Evolutionary conservation across 768 basidiomycete species (phyloP).

Genomic region (Fomitopsis serialis): DNA sequence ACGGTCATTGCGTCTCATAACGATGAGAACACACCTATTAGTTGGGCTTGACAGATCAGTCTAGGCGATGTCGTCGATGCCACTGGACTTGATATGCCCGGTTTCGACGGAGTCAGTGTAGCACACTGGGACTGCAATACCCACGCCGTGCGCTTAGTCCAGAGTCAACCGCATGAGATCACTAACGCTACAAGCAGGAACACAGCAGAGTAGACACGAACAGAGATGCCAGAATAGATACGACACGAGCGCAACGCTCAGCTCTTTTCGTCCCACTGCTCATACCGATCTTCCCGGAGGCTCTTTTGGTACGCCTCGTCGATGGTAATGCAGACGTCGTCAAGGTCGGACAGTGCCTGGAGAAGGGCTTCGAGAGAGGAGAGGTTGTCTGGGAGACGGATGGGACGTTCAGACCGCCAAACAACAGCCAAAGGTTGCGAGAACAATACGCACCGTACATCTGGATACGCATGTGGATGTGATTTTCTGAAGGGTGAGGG

Average conservation of each 20-base stretch:
- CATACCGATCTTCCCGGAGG: slow-evolving; percentile 47
- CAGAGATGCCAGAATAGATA: background rate
- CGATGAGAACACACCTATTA: too few species aligned
- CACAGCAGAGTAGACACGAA: too few species aligned
- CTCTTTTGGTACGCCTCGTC: slow-evolving; percentile 64
- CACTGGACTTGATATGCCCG: too few species aligned
- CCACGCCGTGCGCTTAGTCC: background rate
- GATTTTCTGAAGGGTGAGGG: slow-evolving; percentile 96
- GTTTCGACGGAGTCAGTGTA: too few species aligned
- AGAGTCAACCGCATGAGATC: background rate
- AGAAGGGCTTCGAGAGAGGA: slow-evolving; percentile 82
- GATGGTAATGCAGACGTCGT: slow-evolving; percentile 66
- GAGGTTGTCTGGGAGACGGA: slow-evolving; percentile 55
- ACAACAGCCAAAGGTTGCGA: background rate
- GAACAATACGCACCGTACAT: slow-evolving; percentile 82
- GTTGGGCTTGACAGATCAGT: too few species aligned
- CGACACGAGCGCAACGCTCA: slow-evolving; percentile 19
- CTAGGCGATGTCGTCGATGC: too few species aligned
- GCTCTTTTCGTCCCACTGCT: slow-evolving; percentile 68
- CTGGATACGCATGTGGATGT: slow-evolving; percentile 96
- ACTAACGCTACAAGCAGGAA: slow-evolving; percentile 16
- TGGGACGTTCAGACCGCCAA: background rate
- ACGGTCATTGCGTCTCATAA: background rate
- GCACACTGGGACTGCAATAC: too few species aligned
- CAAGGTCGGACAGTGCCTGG: slow-evolving; percentile 70